Percentiles rank a stretch among this genome's conserved stretches.
These are phyloP conservation scores for Stagonosporopsis vannaccii DNA, from an alignment of 2,329 filamentous ascomycete genomes.

Conservation along the genomic window DNA sequence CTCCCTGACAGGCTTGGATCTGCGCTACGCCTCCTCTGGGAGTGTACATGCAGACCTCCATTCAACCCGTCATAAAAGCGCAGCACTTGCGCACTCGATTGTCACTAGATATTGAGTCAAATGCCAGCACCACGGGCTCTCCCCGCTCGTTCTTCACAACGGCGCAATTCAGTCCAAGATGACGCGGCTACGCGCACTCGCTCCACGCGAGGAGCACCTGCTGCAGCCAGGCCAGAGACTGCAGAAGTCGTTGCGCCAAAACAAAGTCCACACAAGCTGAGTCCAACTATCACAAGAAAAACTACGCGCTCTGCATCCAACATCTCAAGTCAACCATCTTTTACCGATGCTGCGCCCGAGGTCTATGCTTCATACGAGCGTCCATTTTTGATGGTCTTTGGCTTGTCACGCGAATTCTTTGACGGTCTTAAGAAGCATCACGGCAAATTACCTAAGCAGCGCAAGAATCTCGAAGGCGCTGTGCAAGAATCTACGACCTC, in stretches of 20 bases:
- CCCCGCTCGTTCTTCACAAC: conserved; percentile 39
- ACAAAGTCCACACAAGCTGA: conserved; percentile 34
- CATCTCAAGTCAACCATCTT: conserved; percentile 41
- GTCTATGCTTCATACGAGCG: conserved; percentile 44
- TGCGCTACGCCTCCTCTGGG: conserved; percentile 45
- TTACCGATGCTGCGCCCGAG: conserved; percentile 35
- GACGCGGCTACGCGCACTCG: conserved; percentile 45
- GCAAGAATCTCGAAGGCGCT: conserved; percentile 25
- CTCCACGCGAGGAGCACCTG: conserved; percentile 41
- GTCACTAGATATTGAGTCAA: conserved; percentile 12
- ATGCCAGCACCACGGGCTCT: conserved; percentile 39
- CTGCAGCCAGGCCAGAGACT: conserved; percentile 37
- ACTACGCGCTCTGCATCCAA: conserved; percentile 48
- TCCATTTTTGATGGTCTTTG: conserved; percentile 45
- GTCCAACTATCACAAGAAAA: conserved; percentile 40
- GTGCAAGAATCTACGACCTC: conserved; percentile 25
- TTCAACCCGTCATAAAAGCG: conserved; percentile 25
- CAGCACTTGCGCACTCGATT: conserved; percentile 16
- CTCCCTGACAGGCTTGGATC: conserved; percentile 43
- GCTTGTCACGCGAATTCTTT: conserved; percentile 44
- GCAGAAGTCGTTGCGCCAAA: conserved; percentile 35
- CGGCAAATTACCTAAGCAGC: conserved; percentile 36
- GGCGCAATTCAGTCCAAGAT: conserved; percentile 42
- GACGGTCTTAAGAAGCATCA: conserved; percentile 39
- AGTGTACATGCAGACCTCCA: conserved; percentile 35